Evolutionary conservation across 768 basidiomycete species (phyloP), one percentile per base, ranked within the genome.

Genomic region (Boletus rex-veris): DNA sequence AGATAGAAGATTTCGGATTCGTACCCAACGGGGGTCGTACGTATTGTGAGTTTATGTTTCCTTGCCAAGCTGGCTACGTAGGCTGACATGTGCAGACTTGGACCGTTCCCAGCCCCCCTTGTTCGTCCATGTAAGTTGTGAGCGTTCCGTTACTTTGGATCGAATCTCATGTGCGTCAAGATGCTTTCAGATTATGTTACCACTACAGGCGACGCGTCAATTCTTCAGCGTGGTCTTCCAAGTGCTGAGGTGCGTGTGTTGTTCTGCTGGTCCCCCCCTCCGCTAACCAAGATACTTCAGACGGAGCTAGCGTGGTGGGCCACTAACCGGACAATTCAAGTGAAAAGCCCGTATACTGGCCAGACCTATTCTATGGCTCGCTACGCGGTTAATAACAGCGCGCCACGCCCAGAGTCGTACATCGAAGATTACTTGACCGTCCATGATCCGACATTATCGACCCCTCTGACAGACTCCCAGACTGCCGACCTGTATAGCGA

Each of bases 1-100:
- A 96, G 66, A 74, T 98, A 43, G 83, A 88, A 38, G 65, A 67
- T 21, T 83, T 90, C 62, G 95, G 94, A 0, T 98, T 97, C 74
- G 86, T 98, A 57, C 95, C 95, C 2, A 98, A 97, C 62, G 95
- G 95, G 7, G 94, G 92, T 4, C 80, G 93, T 11, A 92, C 90
- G 47, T 97, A 97, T 64, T 97, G 87, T 86, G 62, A 53, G 73
- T n/a, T 3, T 43, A 19, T 1, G 6, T 8, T 43, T 16, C 16
- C 14, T 0, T 50, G 3, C 12, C 3, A 3, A 14, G 0, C 4
- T 9, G 3, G 7, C 15, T 16, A 30, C 24, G 9, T 45, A 26
- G 19, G 14, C 38, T 52, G 24, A 62, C 24, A 35, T 50, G 19
- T 16, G 21, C 41, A 89, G 87, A 96, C 71, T 70, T 96, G 58